Conservation (phyloP, 75 land plant genomes). For the Selaginella moellendorffii region DNA sequence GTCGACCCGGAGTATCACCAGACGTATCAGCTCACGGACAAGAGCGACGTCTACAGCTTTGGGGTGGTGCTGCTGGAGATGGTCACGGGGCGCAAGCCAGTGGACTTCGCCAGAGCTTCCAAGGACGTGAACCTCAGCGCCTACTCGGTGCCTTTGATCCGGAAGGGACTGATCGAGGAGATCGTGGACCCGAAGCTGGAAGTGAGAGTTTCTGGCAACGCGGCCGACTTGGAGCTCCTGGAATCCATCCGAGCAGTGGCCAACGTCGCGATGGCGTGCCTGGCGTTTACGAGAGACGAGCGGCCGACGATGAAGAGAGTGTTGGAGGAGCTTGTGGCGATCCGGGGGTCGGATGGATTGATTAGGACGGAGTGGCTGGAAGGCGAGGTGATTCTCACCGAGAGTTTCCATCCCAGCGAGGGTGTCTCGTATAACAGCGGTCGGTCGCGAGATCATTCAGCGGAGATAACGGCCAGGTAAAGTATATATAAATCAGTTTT, state of each 20-base stretch:
- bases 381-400: neutral
- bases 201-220: no score
- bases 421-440: neutral
- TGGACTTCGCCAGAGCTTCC: neutral
- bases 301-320: neutral
- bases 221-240: neutral
- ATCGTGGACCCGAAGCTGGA: conserved; percentile 2
- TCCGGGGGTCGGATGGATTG: neutral
- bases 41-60: conserved; percentile 8
- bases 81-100: neutral
- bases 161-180: neutral
- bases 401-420: neutral
- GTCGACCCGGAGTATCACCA: conserved; percentile 7
- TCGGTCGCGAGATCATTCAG: neutral
- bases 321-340: neutral
- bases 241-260: neutral
- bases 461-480: neutral
- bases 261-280: neutral
- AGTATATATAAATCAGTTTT: no score
- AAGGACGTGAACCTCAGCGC: neutral
- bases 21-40: conserved; percentile 5
- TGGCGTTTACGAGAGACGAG: neutral
- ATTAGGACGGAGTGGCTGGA: neutral
- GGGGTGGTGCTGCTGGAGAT: conserved; percentile 7
- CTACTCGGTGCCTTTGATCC: neutral